phyloP scores from a whole-genome alignment of 2,329 filamentous ascomycete species.

The Diplodia corticola region DNA sequence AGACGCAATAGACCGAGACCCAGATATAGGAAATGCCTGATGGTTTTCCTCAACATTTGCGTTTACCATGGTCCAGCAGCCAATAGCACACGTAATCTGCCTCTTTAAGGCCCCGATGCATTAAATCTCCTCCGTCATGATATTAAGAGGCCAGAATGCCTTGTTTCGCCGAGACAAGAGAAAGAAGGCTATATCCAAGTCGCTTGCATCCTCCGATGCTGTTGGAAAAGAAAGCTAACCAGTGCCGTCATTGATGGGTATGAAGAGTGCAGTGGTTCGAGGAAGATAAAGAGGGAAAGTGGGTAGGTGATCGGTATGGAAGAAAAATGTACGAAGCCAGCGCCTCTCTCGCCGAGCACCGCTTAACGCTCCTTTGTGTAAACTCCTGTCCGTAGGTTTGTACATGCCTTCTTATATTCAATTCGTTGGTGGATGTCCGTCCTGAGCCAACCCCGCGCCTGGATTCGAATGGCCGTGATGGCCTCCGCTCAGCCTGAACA shows the following conservation, averaged over 20 bases:
- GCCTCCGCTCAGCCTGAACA: slow-evolving; percentile 41
- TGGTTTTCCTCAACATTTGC: not conserved
- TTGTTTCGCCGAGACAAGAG: not conserved
- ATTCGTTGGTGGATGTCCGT: not conserved
- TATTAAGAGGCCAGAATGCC: not conserved
- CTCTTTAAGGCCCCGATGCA: not conserved
- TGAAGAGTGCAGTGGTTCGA: not conserved
- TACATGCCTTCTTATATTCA: not conserved
- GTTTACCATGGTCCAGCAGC: not conserved
- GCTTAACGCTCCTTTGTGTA: not conserved
- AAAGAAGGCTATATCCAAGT: not conserved
- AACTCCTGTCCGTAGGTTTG: not conserved
- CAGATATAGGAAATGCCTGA: not conserved
- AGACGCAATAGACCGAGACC: not conserved
- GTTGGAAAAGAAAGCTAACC: not conserved
- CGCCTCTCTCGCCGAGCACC: not conserved
- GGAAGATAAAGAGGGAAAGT: not conserved
- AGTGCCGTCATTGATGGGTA: not conserved
- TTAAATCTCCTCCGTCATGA: not conserved
- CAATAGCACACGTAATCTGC: not conserved
- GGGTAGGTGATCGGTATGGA: not conserved
- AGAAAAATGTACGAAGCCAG: not conserved
- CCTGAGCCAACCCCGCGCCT: not conserved
- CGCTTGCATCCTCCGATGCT: not conserved
- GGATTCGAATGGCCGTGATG: not conserved